These are phyloP conservation scores for Phytophthora constricta DNA, from an alignment of 352 stramenopile species.

Conservation along the genomic window DNA sequence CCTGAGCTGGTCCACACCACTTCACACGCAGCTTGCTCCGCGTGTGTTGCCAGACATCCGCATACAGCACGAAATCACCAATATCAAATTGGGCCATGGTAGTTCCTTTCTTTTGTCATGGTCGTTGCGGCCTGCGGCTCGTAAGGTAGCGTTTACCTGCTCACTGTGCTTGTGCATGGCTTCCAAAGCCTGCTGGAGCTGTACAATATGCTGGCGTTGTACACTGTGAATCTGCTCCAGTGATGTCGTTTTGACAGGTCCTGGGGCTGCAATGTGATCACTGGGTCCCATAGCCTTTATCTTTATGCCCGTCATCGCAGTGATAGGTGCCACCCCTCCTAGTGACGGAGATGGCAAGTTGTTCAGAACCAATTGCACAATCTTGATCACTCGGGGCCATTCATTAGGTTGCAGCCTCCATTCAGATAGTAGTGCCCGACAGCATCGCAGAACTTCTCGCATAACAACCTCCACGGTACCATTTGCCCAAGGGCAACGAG, in stretches of 20 bases:
- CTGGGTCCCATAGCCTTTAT: neutral
- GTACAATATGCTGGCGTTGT: neutral
- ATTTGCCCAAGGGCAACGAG: constrained; percentile 38
- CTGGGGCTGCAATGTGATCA: constrained; percentile 1
- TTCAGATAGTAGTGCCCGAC: constrained; percentile 22
- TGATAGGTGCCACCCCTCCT: constrained; percentile 24
- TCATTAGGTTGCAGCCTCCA: constrained; percentile 4
- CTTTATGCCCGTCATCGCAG: constrained; percentile 25
- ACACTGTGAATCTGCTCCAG: neutral
- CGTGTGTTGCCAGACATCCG: constrained; percentile 22
- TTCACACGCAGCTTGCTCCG: constrained; percentile 17
- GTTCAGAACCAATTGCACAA: constrained; percentile 33
- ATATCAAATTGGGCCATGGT: constrained; percentile 27
- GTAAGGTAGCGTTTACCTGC: neutral
- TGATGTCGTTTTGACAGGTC: neutral
- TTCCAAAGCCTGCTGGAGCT: neutral
- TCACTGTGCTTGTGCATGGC: neutral
- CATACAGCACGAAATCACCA: constrained; percentile 27
- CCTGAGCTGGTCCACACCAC: constrained; percentile 25
- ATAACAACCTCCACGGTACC: constrained; percentile 43
- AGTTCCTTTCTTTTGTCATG: constrained; percentile 13
- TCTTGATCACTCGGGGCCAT: constrained; percentile 20
- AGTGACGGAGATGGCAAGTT: constrained; percentile 21
- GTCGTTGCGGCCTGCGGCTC: neutral
- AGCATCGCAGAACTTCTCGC: constrained; percentile 13